Percentiles rank a stretch among this genome's conserved stretches.
Conservation (phyloP, 2,329 filamentous ascomycete genomes). For the Fusarium lateritium region DNA sequence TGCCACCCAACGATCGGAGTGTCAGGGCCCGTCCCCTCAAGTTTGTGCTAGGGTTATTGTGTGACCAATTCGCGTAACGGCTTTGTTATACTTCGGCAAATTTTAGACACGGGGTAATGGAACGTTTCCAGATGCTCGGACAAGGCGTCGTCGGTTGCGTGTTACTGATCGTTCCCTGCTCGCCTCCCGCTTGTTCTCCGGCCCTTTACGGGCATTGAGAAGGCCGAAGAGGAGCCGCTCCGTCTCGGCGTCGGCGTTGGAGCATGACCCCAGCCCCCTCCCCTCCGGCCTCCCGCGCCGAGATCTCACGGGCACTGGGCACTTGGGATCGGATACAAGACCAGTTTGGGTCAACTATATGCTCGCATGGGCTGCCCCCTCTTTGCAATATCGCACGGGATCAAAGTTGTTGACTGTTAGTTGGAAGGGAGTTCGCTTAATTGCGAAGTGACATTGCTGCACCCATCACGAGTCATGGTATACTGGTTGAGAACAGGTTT, state of each 20-base stretch:
- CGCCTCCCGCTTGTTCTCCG: constrained; percentile 29
- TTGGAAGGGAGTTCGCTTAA: constrained; percentile 10
- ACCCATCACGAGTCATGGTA: constrained; percentile 11
- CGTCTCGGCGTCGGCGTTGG: constrained; percentile 35
- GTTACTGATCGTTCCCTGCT: constrained; percentile 16
- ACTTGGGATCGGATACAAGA: constrained; percentile 21
- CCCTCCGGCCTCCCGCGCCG: constrained; percentile 35
- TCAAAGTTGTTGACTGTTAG: neutral
- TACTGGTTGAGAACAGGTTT: constrained; percentile 4
- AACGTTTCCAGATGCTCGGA: constrained; percentile 47
- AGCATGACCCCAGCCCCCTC: constrained; percentile 14
- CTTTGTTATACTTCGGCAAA: constrained; percentile 37
- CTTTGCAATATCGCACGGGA: neutral
- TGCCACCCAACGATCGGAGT: constrained; percentile 18
- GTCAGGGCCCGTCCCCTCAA: constrained; percentile 7
- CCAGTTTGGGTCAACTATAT: constrained; percentile 19
- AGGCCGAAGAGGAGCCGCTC: constrained; percentile 40
- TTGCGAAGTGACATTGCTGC: constrained; percentile 10
- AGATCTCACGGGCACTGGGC: constrained; percentile 34
- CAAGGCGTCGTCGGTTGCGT: constrained; percentile 25
- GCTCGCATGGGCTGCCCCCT: constrained; percentile 8
- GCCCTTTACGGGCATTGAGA: constrained; percentile 34
- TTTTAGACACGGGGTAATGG: constrained; percentile 35
- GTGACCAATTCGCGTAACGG: constrained; percentile 16
- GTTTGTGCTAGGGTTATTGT: constrained; percentile 29